phyloP scores from a whole-genome alignment of 1,139 yeast genomes.

The Geotrichum candidum region DNA sequence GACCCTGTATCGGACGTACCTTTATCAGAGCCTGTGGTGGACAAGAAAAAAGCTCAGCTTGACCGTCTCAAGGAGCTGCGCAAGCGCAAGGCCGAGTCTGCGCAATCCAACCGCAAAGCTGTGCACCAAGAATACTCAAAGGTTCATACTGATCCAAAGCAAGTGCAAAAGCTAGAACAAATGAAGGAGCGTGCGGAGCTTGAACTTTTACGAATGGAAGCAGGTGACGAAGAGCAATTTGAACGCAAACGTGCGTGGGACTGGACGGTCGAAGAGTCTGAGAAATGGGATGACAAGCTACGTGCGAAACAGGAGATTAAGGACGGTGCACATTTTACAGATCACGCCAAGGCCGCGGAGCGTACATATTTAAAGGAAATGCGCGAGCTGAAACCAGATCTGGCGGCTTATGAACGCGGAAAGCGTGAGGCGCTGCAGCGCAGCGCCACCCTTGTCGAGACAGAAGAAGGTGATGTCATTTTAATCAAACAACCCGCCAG shows the following conservation, averaged over 20 bases:
- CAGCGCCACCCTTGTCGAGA: conserved; percentile 23
- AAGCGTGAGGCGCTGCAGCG: conserved; percentile 27
- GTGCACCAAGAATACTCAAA: conserved; percentile 39
- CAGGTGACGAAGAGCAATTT: conserved; percentile 34
- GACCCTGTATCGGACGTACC: background rate
- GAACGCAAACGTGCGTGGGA: conserved; percentile 47
- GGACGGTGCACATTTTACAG: conserved; percentile 33
- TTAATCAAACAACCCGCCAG: conserved; percentile 21
- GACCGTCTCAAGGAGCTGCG: conserved; percentile 14
- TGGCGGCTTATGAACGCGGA: conserved; percentile 41
- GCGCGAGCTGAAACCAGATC: conserved; percentile 38
- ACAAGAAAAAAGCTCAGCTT: conserved; percentile 4
- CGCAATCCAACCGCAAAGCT: conserved; percentile 39
- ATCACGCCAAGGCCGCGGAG: conserved; percentile 50
- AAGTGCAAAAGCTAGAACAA: conserved; percentile 33
- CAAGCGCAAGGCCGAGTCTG: conserved; percentile 27
- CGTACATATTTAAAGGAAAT: conserved; percentile 49
- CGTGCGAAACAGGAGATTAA: conserved; percentile 26
- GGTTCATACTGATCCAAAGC: conserved; percentile 32
- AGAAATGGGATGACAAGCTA: conserved; percentile 53
- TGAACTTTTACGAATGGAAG: conserved; percentile 40
- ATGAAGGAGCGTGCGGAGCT: conserved; percentile 35
- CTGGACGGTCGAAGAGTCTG: conserved; percentile 64
- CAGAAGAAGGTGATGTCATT: conserved; percentile 25
- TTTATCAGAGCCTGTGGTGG: background rate